Base-by-base conservation (phyloP, 164 flowering plant species). In the Stephania yunnanensis region DNA sequence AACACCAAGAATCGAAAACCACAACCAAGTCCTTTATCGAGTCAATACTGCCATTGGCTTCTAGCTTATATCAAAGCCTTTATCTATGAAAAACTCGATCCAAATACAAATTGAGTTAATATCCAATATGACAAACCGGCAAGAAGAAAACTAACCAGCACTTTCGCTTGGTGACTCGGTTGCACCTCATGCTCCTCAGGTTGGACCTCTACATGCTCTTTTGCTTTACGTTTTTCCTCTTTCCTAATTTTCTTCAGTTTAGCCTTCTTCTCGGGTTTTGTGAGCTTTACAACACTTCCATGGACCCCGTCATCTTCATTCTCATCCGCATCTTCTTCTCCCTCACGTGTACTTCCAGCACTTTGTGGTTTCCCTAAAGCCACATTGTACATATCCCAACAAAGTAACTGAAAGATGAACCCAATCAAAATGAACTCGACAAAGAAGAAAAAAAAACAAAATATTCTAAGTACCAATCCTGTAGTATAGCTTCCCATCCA, bases 231-330 rank as follows among this genome's bases (percentile, higher is more conserved):
- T 84, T 91, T 96, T 45, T 89, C 91, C 77, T 91, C 94, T 81
- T 86, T 92, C 85, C 82, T 96, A 76, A 65, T 77, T 82, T 90
- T 92, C 81, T 96, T 96, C 73, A 84, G 79, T 81, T 89, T 94
- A 10, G 87, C 90, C 79, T 95, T 91, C 82, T 85, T 88, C 73
- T 96, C 95, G 6, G 89, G 86, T 80, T 94, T 96, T 17, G 95
- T 88, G 55, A 85, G 82, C 88, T 86, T 91, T 75, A 85, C 80
- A 13, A 86, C 31, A 69, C 86, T 68, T 36, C 64, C 78, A 72
- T 82, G 86, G 1, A 29, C 71, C 46, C 69, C 83, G 76, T 70
- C 83, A 46, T 76, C 83, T 25, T 79, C 74, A 44, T 74, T 82
- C 17, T 72, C 82, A 5, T 42, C 77, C 7, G 20, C 80, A 36